Percentiles rank a stretch among this genome's conserved stretches.
These are phyloP conservation scores for Pythium pectinolyticum DNA, from an alignment of 352 stramenopile genomes.

Conservation along the genomic window DNA sequence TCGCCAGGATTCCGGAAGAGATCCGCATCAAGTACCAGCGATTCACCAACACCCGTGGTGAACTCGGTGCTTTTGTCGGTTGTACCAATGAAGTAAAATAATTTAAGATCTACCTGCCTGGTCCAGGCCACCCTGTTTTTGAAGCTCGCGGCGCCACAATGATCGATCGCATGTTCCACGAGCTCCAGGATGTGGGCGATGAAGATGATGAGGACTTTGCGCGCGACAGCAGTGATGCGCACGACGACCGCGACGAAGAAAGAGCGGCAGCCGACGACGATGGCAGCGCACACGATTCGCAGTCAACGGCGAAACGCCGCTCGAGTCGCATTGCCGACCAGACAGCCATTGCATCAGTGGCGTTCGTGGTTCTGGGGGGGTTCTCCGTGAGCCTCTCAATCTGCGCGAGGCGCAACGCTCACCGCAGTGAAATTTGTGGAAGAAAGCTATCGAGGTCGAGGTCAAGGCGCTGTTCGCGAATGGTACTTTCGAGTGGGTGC, in stretches of 20 bases:
- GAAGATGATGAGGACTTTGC: background rate
- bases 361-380: background rate
- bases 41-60: background rate
- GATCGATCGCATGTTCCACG: background rate
- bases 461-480: constrained; percentile 5
- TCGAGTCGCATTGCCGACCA: background rate
- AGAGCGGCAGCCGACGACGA: background rate
- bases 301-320: background rate
- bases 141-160: background rate
- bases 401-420: constrained; percentile 1
- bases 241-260: background rate
- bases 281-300: background rate
- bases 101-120: background rate
- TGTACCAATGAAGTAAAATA: background rate
- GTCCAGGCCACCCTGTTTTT: background rate
- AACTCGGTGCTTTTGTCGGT: background rate
- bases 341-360: background rate
- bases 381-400: constrained; percentile 12
- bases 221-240: background rate
- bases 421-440: constrained; percentile 2
- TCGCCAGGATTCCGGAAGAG: background rate
- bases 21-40: background rate
- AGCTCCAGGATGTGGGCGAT: background rate
- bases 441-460: background rate
- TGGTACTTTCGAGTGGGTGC: constrained; percentile 6